Evolutionary conservation across 768 basidiomycete species (phyloP).

Genomic region (Pleurotus pulmonarius): DNA sequence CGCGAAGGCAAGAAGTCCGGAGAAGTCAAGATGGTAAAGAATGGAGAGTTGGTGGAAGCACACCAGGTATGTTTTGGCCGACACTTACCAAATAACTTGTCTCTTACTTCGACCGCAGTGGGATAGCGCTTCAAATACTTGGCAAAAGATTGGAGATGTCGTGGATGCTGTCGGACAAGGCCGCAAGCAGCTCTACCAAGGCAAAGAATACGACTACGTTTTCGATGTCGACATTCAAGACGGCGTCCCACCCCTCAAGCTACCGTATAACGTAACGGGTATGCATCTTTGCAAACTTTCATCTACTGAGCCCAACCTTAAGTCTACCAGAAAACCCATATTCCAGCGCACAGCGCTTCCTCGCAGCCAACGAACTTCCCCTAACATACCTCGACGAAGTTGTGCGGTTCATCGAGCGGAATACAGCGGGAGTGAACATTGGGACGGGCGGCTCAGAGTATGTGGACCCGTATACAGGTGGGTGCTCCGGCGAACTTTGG

Average conservation of each 20-base stretch:
- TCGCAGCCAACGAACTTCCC: conserved; percentile 81
- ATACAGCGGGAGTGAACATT: conserved; percentile 74
- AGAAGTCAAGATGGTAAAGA: conserved; percentile 89
- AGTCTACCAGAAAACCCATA: conserved; percentile 80
- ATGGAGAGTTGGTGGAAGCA: conserved; percentile 79
- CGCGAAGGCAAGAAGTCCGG: conserved; percentile 85
- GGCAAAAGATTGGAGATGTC: conserved; percentile 96
- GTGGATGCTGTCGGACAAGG: conserved; percentile 90
- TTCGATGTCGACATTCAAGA: conserved; percentile 97
- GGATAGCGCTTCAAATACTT: conserved; percentile 62
- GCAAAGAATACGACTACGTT: conserved; percentile 98
- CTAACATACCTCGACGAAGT: conserved; percentile 84
- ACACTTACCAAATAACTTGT: neutral
- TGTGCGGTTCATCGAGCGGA: conserved; percentile 90
- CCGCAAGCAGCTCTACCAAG: conserved; percentile 89
- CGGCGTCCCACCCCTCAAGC: conserved; percentile 86
- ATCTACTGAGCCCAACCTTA: neutral
- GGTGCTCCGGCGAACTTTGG: neutral
- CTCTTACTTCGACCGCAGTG: conserved; percentile 51
- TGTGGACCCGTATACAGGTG: conserved; percentile 88
- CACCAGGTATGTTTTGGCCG: conserved; percentile 62
- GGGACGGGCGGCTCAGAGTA: conserved; percentile 56
- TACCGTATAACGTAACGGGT: conserved; percentile 92
- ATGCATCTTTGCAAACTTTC: conserved; percentile 16
- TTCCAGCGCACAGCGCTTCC: conserved; percentile 83